Conservation (phyloP, 192 early-diverging fungal genomes). For the Fimicolochytrium jonesii region DNA sequence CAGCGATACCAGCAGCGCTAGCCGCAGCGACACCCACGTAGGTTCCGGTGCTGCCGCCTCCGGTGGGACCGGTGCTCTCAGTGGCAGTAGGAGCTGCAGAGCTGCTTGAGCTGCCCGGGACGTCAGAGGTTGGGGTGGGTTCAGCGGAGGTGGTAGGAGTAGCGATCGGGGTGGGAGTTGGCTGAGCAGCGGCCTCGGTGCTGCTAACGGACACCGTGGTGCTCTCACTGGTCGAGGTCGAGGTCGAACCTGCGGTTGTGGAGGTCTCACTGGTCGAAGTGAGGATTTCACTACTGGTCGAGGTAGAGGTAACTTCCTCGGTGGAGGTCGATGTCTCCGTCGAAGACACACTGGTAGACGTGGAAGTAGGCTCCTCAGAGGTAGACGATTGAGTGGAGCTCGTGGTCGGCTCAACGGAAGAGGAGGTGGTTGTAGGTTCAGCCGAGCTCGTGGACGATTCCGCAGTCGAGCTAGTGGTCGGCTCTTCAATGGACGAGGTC, state of each 20-base stretch:
- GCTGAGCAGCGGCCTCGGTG: slow-evolving; percentile 1
- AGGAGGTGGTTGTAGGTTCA: background rate
- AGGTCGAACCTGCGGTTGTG: background rate
- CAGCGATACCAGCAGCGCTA: slow-evolving; percentile 14
- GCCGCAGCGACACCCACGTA: slow-evolving; percentile 9
- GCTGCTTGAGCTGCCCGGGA: background rate
- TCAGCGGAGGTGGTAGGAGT: background rate
- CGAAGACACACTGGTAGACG: background rate
- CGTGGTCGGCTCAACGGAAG: background rate
- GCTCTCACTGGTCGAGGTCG: background rate
- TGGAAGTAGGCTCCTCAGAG: background rate
- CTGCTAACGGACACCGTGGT: background rate
- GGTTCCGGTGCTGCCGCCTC: background rate
- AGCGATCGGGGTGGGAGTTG: slow-evolving; percentile 1
- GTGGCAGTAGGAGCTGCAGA: background rate
- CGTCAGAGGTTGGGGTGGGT: background rate
- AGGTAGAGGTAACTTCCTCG: background rate
- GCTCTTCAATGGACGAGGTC: background rate
- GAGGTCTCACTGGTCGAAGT: background rate
- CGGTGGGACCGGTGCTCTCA: too few species aligned
- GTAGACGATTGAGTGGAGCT: background rate
- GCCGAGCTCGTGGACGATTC: background rate
- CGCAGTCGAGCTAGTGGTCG: background rate
- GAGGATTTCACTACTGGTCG: background rate
- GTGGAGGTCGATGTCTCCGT: background rate